These are phyloP conservation scores for Aristolochia californica DNA, from an alignment of 164 flowering plant species.

Conservation along the genomic window DNA sequence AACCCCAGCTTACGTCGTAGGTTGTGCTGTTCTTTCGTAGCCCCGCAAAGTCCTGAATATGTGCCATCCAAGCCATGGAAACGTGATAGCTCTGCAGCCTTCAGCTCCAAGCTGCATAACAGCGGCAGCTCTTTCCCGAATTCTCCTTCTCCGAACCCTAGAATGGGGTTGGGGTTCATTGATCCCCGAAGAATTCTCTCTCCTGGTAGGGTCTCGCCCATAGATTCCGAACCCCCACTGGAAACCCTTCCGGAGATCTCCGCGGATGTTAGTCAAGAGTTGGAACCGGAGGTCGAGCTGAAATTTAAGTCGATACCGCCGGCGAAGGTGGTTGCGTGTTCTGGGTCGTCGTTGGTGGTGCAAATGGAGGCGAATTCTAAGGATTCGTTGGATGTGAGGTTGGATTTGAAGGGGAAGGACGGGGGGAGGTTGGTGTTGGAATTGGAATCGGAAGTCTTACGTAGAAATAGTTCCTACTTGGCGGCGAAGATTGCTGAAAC, in stretches of 20 bases:
- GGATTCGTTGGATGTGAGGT: conserved; percentile 48
- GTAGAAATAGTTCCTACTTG: conserved; percentile 46
- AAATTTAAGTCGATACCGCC: background rate
- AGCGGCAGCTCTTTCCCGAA: conserved; percentile 1
- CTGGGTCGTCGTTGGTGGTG: background rate
- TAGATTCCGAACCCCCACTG: conserved; percentile 34
- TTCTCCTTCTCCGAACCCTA: conserved; percentile 44
- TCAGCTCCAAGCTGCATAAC: conserved; percentile 24
- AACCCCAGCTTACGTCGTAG: conserved; percentile 21
- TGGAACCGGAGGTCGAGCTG: background rate
- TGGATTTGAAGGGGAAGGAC: conserved; percentile 62
- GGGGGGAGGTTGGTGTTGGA: conserved; percentile 65
- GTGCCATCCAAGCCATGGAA: conserved; percentile 5
- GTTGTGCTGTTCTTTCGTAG: conserved; percentile 66
- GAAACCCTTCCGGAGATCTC: conserved; percentile 16
- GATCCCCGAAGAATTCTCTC: conserved; percentile 71
- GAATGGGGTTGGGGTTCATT: conserved; percentile 32
- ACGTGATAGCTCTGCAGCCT: conserved; percentile 10
- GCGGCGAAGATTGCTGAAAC: conserved; percentile 41
- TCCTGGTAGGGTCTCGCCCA: conserved; percentile 91
- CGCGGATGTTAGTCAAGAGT: conserved; percentile 1
- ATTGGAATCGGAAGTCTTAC: conserved; percentile 53
- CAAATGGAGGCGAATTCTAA: conserved; percentile 4
- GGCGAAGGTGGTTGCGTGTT: conserved; percentile 5
- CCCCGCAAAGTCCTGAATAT: conserved; percentile 57